These are phyloP conservation scores for Epicoccum nigrum DNA, from an alignment of 2,329 filamentous ascomycete species.

Conservation along the genomic window DNA sequence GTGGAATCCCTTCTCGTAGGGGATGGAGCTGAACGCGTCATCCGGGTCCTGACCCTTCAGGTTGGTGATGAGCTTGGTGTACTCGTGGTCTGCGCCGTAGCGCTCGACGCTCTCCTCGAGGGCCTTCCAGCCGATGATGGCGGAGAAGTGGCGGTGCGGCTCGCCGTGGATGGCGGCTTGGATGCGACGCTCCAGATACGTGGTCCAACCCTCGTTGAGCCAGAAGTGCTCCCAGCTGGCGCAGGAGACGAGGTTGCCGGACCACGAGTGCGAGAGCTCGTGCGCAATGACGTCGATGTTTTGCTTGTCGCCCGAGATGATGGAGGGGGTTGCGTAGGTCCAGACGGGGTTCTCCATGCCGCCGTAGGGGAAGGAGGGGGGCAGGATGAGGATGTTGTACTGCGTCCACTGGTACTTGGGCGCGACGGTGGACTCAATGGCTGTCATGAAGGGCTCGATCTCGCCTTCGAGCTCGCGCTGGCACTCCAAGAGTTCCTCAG, in stretches of 20 bases:
- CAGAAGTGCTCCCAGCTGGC: slow-evolving; percentile 81
- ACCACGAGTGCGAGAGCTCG: slow-evolving; percentile 79
- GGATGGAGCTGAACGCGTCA: slow-evolving; percentile 89
- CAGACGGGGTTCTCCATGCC: slow-evolving; percentile 92
- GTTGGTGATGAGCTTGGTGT: slow-evolving; percentile 87
- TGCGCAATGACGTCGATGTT: slow-evolving; percentile 98
- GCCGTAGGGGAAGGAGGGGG: slow-evolving; percentile 68
- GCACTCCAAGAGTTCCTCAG: slow-evolving; percentile 81
- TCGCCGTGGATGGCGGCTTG: slow-evolving; percentile 79
- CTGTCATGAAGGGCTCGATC: slow-evolving; percentile 89
- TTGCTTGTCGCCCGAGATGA: slow-evolving; percentile 81
- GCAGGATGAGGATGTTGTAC: slow-evolving; percentile 91
- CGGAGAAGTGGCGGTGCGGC: slow-evolving; percentile 86
- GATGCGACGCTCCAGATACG: slow-evolving; percentile 89
- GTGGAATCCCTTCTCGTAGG: slow-evolving; percentile 96
- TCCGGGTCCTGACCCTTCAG: slow-evolving; percentile 92
- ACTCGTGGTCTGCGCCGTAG: slow-evolving; percentile 84
- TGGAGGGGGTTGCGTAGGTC: slow-evolving; percentile 93
- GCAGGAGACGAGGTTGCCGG: slow-evolving; percentile 81
- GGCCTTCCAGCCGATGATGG: slow-evolving; percentile 94
- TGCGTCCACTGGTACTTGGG: slow-evolving; percentile 87
- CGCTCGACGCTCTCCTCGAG: slow-evolving; percentile 79
- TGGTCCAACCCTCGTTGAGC: slow-evolving; percentile 85
- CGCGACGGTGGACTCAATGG: slow-evolving; percentile 80
- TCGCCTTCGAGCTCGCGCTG: slow-evolving; percentile 92